Conservation (phyloP, 352 stramenopile genomes). For the Globisporangium megalacanthum region DNA sequence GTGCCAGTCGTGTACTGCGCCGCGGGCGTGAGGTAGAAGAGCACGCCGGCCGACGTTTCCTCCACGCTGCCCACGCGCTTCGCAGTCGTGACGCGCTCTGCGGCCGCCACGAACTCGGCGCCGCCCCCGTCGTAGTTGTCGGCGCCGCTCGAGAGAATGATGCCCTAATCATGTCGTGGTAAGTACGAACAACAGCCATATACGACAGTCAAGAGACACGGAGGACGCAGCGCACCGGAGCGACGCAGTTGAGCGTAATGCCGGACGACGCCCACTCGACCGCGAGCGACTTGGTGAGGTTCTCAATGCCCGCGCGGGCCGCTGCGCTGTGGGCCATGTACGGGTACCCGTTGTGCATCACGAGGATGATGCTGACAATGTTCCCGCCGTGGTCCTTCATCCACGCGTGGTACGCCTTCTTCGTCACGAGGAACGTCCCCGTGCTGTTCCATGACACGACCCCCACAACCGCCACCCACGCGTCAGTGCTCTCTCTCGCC, state of each 20-base stretch:
- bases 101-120: constrained; percentile 75
- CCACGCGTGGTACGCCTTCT: constrained; percentile 89
- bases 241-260: constrained; percentile 93
- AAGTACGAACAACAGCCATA: constrained; percentile 16
- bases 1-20: constrained; percentile 83
- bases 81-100: constrained; percentile 70
- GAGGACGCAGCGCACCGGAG: constrained; percentile 48
- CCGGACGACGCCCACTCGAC: constrained; percentile 91
- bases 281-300: constrained; percentile 91
- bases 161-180: constrained; percentile 33
- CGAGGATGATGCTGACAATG: constrained; percentile 95
- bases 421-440: constrained; percentile 91
- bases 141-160: constrained; percentile 68
- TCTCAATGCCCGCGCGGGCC: constrained; percentile 89
- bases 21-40: constrained; percentile 81
- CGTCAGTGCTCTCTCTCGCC: background rate
- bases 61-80: constrained; percentile 88
- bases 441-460: constrained; percentile 30
- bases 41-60: constrained; percentile 75
- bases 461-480: background rate
- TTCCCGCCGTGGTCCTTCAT: constrained; percentile 92
- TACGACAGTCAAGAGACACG: too few relatives aligned
- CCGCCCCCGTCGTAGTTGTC: constrained; percentile 91
- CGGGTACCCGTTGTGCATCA: constrained; percentile 92
- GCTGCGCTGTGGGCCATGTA: constrained; percentile 89